phyloP scores from a whole-genome alignment of 2,329 filamentous ascomycete species.

The Tetracladium maxilliforme region DNA sequence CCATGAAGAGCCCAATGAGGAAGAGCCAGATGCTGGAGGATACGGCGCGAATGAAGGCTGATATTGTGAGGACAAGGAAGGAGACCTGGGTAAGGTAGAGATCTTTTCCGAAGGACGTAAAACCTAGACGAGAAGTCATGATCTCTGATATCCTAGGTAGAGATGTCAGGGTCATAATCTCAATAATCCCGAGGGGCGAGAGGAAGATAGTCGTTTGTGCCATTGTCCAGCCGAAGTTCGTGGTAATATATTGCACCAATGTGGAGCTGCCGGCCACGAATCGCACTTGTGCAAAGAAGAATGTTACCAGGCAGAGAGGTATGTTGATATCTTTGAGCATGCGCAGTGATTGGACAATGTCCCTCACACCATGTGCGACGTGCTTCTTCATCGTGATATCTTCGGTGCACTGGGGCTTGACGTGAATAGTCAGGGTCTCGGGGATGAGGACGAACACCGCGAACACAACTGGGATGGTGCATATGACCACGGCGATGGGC shows the following conservation, averaged over 20 bases:
- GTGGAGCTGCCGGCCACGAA: slow-evolving; percentile 7
- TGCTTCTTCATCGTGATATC: slow-evolving; percentile 1
- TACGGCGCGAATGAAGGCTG: slow-evolving; percentile 8
- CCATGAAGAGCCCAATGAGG: slow-evolving; percentile 9
- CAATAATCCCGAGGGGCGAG: slow-evolving; percentile 10
- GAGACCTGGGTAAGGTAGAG: slow-evolving; percentile 10
- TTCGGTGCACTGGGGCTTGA: slow-evolving; percentile 1
- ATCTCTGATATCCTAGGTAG: slow-evolving; percentile 9
- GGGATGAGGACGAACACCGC: slow-evolving; percentile 12
- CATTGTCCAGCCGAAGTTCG: slow-evolving; percentile 11
- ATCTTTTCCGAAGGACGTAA: slow-evolving; percentile 9
- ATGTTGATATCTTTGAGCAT: slow-evolving; percentile 11
- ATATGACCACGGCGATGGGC: too few relatives aligned
- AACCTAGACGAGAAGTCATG: slow-evolving; percentile 3
- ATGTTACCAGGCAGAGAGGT: slow-evolving; percentile 13
- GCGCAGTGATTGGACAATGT: slow-evolving; percentile 1
- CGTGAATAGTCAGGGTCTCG: slow-evolving; percentile 12
- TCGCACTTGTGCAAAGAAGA: slow-evolving; percentile 7
- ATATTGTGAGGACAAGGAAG: slow-evolving; percentile 6
- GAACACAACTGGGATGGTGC: not conserved
- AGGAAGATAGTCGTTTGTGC: slow-evolving; percentile 9
- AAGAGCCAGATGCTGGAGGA: slow-evolving; percentile 9
- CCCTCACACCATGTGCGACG: not conserved
- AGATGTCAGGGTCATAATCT: slow-evolving; percentile 9
- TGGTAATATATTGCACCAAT: slow-evolving; percentile 12